phyloP scores from a whole-genome alignment of 2,329 filamentous ascomycete species.

The Orbilia brochopaga region DNA sequence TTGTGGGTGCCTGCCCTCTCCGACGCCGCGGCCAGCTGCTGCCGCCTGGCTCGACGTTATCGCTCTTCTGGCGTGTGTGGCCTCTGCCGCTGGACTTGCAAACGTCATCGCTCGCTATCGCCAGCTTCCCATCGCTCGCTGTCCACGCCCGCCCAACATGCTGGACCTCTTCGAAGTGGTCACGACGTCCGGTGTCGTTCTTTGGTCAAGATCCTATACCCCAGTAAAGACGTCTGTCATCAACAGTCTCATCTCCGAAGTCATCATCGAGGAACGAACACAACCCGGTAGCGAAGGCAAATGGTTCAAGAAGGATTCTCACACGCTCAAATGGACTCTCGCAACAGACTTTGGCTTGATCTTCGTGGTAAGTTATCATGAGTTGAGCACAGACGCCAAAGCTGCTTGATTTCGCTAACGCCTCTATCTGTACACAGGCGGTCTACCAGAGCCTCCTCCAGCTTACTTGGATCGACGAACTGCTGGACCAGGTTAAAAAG shows the following conservation, averaged over 20 bases:
- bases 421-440: constrained; percentile 66
- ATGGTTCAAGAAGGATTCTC: constrained; percentile 86
- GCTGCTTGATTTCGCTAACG: constrained; percentile 56
- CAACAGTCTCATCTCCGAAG: constrained; percentile 93
- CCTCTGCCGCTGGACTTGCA: neutral
- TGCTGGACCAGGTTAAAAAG: constrained; percentile 91
- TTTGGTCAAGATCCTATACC: constrained; percentile 90
- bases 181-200: constrained; percentile 91
- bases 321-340: constrained; percentile 91
- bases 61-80: neutral
- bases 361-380: constrained; percentile 73
- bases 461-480: constrained; percentile 94
- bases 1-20: constrained; percentile 1
- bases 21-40: neutral
- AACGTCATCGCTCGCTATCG: constrained; percentile 14
- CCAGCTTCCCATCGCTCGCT: neutral
- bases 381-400: too few species aligned
- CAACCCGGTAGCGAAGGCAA: constrained; percentile 66
- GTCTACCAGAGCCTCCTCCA: constrained; percentile 96
- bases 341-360: constrained; percentile 92
- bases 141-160: constrained; percentile 11
- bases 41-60: neutral
- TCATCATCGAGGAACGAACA: constrained; percentile 94
- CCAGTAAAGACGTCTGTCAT: constrained; percentile 80
- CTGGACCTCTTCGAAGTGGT: constrained; percentile 95